Evolutionary conservation across 805 yeast species (phyloP), one percentile per base, ranked within the genome.

Genomic region (Tetrapisispora fleetii): DNA sequence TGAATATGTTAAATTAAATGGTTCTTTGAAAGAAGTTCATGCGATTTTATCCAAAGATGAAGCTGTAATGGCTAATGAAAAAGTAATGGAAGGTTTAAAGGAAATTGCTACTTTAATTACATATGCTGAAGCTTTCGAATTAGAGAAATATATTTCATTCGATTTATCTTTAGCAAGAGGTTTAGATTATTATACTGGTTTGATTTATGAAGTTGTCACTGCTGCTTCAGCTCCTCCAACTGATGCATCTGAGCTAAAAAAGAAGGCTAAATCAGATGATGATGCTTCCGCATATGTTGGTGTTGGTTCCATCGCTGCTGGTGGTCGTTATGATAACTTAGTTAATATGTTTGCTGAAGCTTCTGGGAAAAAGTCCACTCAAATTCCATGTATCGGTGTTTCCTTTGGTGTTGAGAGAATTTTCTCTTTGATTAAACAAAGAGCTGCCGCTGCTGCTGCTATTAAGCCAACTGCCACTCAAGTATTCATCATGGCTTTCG

Each of bases 291-390:
- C 87, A 54, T 88, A 85, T 58, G 98, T 93, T 48, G 99, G 99
- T 58, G 96, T 91, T 40, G 99, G 99, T 35, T 93, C 99, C 6
- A 89, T 93, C 61, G 96, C 96, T 46, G 99, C 96, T 45, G 99
- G 99, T 71, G 99, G 99, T 55, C 86, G 99, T 68, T 93, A 93
- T 68, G 99, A 93, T 68, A 84, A 85, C 60, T 78, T 93, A 52
- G 98, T 93, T 37, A 96, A 96, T 57, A 93, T 93, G 99, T 93
- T 93, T 66, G 78, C 88, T 47, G 76, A 77, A 52, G 81, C 95
- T 40, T 82, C 81, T 56, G 89, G 93, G 57, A 87, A 86, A 69
- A 83, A 83, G 66, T 73, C 77, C 44, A 70, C 72, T 11, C 83
- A 90, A 21, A 89, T 93, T 62, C 99, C 99, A 27, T 93, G 99